phyloP scores from a whole-genome alignment of 129 eudicot species.

The Chrysanthemum makinoi region DNA sequence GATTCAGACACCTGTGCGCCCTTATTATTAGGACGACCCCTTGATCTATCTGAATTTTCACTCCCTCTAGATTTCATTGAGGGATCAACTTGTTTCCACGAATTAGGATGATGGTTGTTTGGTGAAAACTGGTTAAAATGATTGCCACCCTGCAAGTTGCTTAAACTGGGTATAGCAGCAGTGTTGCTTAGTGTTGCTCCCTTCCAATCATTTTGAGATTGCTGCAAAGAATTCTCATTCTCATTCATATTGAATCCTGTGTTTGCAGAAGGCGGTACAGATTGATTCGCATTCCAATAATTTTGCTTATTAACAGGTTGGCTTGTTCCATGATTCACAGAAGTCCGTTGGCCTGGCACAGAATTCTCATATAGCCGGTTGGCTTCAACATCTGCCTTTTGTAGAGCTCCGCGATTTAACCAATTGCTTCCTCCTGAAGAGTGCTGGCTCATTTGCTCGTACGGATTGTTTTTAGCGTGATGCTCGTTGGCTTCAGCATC shows the following conservation, averaged over 20 bases:
- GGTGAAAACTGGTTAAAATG: conserved; percentile 35
- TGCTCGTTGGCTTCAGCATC: conserved; percentile 32
- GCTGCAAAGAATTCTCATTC: conserved; percentile 32
- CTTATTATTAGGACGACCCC: conserved; percentile 38
- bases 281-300: conserved; percentile 39
- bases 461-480: conserved; percentile 28
- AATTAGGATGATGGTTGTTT: conserved; percentile 38
- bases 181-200: conserved; percentile 31
- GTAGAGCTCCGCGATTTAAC: conserved; percentile 42
- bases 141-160: conserved; percentile 32
- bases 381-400: conserved; percentile 39
- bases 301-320: conserved; percentile 33
- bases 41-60: conserved; percentile 38
- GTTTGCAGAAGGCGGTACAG: conserved; percentile 39
- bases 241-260: conserved; percentile 30
- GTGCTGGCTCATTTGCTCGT: conserved; percentile 37
- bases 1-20: conserved; percentile 53
- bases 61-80: conserved; percentile 41
- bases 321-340: conserved; percentile 41
- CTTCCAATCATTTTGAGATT: conserved; percentile 42
- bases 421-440: conserved; percentile 52
- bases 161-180: conserved; percentile 30
- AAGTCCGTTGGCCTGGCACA: conserved; percentile 36
- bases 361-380: conserved; percentile 35
- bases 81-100: conserved; percentile 57